Evolutionary conservation across 768 basidiomycete genomes (phyloP), one percentile per base, ranked within the genome.

Genomic region (Auriscalpium orientale): DNA sequence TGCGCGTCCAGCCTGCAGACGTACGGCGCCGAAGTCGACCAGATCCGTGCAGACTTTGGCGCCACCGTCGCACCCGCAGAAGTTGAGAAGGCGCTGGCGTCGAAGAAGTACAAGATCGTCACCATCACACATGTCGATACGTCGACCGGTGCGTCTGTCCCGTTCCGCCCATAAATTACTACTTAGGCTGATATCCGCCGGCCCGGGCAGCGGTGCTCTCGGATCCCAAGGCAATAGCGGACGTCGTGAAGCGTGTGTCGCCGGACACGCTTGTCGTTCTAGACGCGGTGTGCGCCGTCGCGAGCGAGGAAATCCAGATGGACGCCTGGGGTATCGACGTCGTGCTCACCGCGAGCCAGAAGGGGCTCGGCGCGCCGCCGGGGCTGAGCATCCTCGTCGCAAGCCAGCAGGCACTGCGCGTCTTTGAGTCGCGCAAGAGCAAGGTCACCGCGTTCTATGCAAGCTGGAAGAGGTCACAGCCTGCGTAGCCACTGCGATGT

Each of bases 111-210:
- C 79, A 95, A 95, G 70, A 64, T 94, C 53, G 71, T 98, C 61
- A 92, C 93, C 6, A 82, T 99, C 65, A 98, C 97, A 1, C 97
- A 99, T 66, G 95, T 97, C 54, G 93, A 97, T 69, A 95, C 91
- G 8, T 93, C 87, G 5, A 91, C 89, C 46, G 84, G 85, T 78
- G 51, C 47, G 71, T 67, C n/a, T 38, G n/a, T 56, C 46, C 50
- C 35, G 12, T 11, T 37, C 28, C 7, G 44, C 22, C 37, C 46
- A 28, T 16, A 44, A 16, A 16, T 9, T 22, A 10, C 28, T 45
- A 15, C 16, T 35, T 34, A 22, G 43, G 13, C 45, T 44, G 28
- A 28, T 28, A 28, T 28, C 28, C 28, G 28, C 28, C 8, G 40
- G 35, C 38, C 52, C 45, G 60, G 16, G 64, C 64, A 78, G 93